These are phyloP conservation scores for Elsinoe arachidis DNA, from an alignment of 2,329 filamentous ascomycete genomes.

Conservation along the genomic window DNA sequence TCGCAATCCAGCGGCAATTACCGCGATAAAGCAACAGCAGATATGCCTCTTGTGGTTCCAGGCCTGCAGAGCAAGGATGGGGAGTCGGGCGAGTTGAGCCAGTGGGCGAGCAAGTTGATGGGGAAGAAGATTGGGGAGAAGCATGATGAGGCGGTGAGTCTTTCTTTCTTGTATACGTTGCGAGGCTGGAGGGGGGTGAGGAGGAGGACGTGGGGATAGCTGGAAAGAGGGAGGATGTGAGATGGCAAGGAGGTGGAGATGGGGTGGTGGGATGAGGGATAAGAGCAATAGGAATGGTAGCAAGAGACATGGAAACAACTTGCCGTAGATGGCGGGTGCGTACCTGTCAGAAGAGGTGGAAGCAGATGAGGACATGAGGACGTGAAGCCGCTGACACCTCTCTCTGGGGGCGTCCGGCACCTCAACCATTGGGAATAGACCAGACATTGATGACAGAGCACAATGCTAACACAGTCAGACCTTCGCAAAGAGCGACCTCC, in stretches of 20 bases:
- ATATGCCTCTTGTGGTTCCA: constrained; percentile 45
- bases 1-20: background rate
- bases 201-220: background rate
- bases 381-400: too few relatives aligned
- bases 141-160: constrained; percentile 36
- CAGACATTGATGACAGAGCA: too few relatives aligned
- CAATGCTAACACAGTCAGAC: constrained; percentile 29
- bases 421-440: too few relatives aligned
- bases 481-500: constrained; percentile 42
- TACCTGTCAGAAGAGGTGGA: too few relatives aligned
- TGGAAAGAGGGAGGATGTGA: background rate
- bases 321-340: too few relatives aligned
- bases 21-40: constrained; percentile 23
- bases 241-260: background rate
- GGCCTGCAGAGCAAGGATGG: constrained; percentile 33
- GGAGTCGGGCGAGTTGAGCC: constrained; percentile 31
- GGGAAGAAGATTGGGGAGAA: constrained; percentile 45
- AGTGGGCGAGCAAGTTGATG: constrained; percentile 42
- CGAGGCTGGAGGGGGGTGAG: background rate
- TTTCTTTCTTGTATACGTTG: background rate
- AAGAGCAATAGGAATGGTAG: background rate
- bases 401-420: too few relatives aligned
- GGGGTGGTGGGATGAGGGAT: background rate
- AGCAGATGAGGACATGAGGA: too few relatives aligned
- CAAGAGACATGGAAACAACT: too few relatives aligned